phyloP scores from a whole-genome alignment of 371 early-diverging fungal species.

The Haplosporangium sp. region DNA sequence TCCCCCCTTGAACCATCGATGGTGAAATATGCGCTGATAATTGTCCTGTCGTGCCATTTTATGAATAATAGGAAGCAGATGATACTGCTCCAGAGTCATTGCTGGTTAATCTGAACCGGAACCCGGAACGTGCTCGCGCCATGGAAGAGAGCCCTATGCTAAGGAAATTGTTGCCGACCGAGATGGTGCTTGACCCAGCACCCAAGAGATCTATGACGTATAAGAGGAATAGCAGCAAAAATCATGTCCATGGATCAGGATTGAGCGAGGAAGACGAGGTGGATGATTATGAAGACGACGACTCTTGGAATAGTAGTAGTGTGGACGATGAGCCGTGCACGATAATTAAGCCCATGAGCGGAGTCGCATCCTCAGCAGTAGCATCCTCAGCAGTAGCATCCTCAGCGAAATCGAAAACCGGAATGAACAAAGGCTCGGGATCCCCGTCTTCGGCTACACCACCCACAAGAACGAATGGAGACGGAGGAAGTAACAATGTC shows the following conservation, averaged over 20 bases:
- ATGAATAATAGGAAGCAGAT: slow-evolving; percentile 66
- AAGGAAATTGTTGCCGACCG: slow-evolving; percentile 61
- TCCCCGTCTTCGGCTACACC: slow-evolving; percentile 10
- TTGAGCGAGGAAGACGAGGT: slow-evolving; percentile 44
- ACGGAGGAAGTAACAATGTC: slow-evolving; percentile 40
- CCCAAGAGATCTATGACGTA: slow-evolving; percentile 22
- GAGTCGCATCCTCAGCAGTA: slow-evolving; percentile 6
- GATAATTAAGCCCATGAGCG: not conserved
- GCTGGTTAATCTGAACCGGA: slow-evolving; percentile 74
- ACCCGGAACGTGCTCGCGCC: slow-evolving; percentile 55
- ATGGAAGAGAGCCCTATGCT: slow-evolving; percentile 47
- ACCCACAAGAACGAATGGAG: slow-evolving; percentile 11
- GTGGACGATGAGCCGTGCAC: slow-evolving; percentile 28
- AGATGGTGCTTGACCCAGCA: slow-evolving; percentile 66
- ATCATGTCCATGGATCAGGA: slow-evolving; percentile 27
- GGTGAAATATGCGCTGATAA: not conserved
- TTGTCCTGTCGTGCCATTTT: not conserved
- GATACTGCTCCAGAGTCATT: slow-evolving; percentile 76
- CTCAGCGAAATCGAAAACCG: not conserved
- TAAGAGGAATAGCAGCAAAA: slow-evolving; percentile 22
- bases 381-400: slow-evolving; percentile 1
- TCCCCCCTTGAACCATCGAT: not conserved
- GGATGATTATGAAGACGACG: slow-evolving; percentile 45
- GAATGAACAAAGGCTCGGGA: not conserved
- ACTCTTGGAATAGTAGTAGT: slow-evolving; percentile 49